Evolutionary conservation across 1,284 basidiomycete genomes (phyloP), one percentile per base, ranked within the genome.

Genomic region (Cutaneotrichosporon sp.): DNA sequence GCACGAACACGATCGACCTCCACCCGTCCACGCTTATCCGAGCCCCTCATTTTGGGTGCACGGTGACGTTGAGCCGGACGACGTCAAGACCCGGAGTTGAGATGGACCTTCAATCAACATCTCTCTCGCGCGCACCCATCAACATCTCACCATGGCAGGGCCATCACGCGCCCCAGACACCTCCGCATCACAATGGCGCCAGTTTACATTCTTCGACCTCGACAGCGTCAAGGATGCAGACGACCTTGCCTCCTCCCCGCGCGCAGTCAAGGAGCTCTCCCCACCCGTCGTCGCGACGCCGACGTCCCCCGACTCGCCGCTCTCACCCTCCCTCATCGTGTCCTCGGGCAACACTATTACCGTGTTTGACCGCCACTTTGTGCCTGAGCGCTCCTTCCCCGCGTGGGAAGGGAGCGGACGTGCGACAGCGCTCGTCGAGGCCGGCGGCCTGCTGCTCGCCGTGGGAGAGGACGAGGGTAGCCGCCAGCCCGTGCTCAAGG

Each of bases 401-500:
- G 91, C 88, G 11, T 91, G 93, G 81, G 83, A 85, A 9, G 83
- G 82, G 18, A 89, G 71, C 43, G 72, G 75, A 0, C 60, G 74
- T 9, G 68, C 69, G 2, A 70, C 66, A 8, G 68, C 68, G 1
- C 51, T 94, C 84, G 83, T 84, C 0, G 91, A 93, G 78, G 84
- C 85, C 50, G 87, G 86, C 62, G 89, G 90, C 0, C 82, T 92
- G 50, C 81, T 97, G 20, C 82, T 97, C 10, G 92, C 90, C 1
- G 83, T 97, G 25, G 94, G 93, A 29, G 92, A 95, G 80, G 92
- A 95, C 76, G 87, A 89, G 58, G 77, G 83, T 1, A 83, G 87
- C 14, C 82, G 87, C n/a, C 85, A 87, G 51, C 90, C 91, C 0
- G 77, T 94, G 20, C 81, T 97, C 59, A 95, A 93, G 77, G 87